These are phyloP conservation scores for Myriosclerotinia curreyana DNA, from an alignment of 2,329 filamentous ascomycete species.

Conservation along the genomic window DNA sequence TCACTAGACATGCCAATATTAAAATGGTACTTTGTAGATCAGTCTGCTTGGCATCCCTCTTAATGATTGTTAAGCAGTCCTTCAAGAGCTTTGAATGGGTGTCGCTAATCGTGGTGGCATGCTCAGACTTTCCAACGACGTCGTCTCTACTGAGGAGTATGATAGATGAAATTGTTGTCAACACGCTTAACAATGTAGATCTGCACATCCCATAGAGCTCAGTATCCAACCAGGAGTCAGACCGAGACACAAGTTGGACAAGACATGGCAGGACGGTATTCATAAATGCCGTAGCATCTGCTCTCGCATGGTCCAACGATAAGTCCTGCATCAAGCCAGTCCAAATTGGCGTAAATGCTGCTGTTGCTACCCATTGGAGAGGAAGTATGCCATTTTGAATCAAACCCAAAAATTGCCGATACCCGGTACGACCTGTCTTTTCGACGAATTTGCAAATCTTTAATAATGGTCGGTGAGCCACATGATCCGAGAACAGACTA, in stretches of 20 bases:
- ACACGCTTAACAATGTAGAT: constrained; percentile 44
- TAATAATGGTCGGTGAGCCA: constrained; percentile 38
- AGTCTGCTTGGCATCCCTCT: constrained; percentile 1
- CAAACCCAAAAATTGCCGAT: constrained; percentile 42
- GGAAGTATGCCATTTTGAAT: constrained; percentile 42
- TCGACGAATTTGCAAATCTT: constrained; percentile 41
- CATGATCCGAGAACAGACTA: constrained; percentile 26
- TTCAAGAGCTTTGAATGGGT: constrained; percentile 11
- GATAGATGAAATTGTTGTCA: constrained; percentile 44
- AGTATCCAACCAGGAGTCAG: not conserved
- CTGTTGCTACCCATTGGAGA: constrained; percentile 46
- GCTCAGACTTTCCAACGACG: not conserved
- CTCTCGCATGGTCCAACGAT: constrained; percentile 37
- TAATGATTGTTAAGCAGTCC: not conserved
- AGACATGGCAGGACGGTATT: constrained; percentile 39
- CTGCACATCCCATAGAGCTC: constrained; percentile 27
- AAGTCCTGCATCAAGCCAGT: constrained; percentile 41
- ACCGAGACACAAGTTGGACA: constrained; percentile 19
- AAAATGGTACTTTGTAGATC: constrained; percentile 25
- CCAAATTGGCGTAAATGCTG: constrained; percentile 45
- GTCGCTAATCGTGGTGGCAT: not conserved
- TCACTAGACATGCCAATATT: constrained; percentile 30
- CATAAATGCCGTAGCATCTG: constrained; percentile 43
- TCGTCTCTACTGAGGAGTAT: constrained; percentile 35
- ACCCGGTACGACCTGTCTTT: constrained; percentile 38